Base-by-base conservation (phyloP, 179 eudicot species). In the Amaranthus tricolor region DNA sequence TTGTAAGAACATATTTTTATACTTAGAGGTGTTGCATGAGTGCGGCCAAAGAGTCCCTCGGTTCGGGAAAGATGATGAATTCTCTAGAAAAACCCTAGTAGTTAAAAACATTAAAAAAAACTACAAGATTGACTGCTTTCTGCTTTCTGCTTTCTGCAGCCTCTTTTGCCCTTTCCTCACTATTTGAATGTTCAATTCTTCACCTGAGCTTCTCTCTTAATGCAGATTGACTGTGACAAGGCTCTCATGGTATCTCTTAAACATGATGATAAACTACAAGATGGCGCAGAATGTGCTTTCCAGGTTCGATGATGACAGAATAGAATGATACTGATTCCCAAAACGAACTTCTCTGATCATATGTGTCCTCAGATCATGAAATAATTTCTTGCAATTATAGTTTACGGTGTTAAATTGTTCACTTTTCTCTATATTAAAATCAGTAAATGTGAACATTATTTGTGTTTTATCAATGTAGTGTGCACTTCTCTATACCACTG, bases 201-300 rank as follows among this genome's bases (percentile, higher is more conserved):
- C 16, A 77, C 67, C 50, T 44, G 19, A 17, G 20, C 57, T 62
- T 62, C 59, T 45, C 69, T 74, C 40, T 57, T 71, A 17, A 57
- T 83, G 84, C 97, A 95, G 99, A 89, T 93, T 77, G 99, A 95
- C 78, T 93, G 93, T 82, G 99, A 95, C 84, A 95, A 95, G 82
- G 89, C 97, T 53, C 85, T 95, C 51, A 90, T 95, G 97, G 97
- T 93, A 47, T 82, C 93, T 13, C 70, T 95, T 79, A 93, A 95
- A 78, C 97, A 89, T 76, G 97, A 93, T 81, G 97, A 93, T 71
- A 95, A 95, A 77, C 79, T 95, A 70, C 97, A 86, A 82, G 99
- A 95, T 78, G 95, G 95, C 19, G 72, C 90, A 4, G 97, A 93
- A 83, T 92, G 90, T 80, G 76, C 96, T 75, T 95, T 95, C 81